phyloP scores from a whole-genome alignment of 495 filamentous ascomycete species.

The Lophiotrema nucula region DNA sequence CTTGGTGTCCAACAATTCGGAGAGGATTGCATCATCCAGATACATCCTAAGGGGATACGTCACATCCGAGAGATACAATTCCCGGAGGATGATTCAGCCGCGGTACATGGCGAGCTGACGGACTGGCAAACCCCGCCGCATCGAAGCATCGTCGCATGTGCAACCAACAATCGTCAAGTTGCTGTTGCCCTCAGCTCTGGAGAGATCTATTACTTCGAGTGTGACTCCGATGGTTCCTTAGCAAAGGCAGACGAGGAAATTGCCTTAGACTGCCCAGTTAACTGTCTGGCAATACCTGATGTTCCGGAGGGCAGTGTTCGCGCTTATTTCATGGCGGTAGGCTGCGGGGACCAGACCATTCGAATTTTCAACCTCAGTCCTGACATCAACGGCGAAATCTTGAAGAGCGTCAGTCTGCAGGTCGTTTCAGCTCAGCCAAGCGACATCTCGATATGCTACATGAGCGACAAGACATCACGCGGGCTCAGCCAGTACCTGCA shows the following conservation, averaged over 20 bases:
- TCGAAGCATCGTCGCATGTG: slow-evolving; percentile 91
- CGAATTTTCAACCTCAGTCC: slow-evolving; percentile 87
- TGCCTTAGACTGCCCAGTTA: slow-evolving; percentile 94
- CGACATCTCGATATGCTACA: slow-evolving; percentile 85
- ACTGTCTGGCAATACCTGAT: slow-evolving; percentile 86
- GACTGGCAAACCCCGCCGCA: slow-evolving; percentile 94
- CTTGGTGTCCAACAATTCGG: slow-evolving; percentile 91
- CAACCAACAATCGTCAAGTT: slow-evolving; percentile 90
- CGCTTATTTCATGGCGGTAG: slow-evolving; percentile 89
- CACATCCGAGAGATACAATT: slow-evolving; percentile 66
- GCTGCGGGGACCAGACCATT: slow-evolving; percentile 94
- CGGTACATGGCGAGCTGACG: slow-evolving; percentile 61
- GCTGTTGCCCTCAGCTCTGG: slow-evolving; percentile 90
- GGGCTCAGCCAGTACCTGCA: slow-evolving; percentile 87
- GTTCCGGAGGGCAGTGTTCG: slow-evolving; percentile 85
- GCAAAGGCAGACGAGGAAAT: slow-evolving; percentile 95
- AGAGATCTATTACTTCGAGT: slow-evolving; percentile 97
- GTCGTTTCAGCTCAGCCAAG: slow-evolving; percentile 87
- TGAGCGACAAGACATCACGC: slow-evolving; percentile 80
- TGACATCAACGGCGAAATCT: slow-evolving; percentile 61
- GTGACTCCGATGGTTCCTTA: slow-evolving; percentile 85
- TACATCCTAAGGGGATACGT: slow-evolving; percentile 91
- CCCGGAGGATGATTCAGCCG: slow-evolving; percentile 38
- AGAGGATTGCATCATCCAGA: slow-evolving; percentile 87
- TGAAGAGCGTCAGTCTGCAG: slow-evolving; percentile 92